Evolutionary conservation across 1,139 yeast genomes (phyloP).

Genomic region (Geotrichum carabidarum): DNA sequence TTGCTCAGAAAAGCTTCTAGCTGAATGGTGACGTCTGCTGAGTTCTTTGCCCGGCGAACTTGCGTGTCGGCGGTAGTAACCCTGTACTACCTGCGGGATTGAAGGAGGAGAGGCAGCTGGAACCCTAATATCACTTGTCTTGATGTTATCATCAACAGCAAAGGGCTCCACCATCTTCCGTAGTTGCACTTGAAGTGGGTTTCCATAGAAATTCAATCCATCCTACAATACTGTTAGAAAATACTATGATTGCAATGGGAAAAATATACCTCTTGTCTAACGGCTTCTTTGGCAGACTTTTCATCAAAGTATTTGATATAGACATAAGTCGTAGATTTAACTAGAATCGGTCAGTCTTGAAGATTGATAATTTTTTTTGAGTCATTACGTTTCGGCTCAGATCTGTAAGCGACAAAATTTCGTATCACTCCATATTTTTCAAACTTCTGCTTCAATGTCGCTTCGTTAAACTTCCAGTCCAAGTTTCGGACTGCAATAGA

Average conservation of each 20-base stretch:
- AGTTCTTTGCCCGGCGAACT: not conserved
- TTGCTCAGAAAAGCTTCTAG: conserved; percentile 17
- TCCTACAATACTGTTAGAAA: conserved; percentile 7
- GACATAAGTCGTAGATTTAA: conserved; percentile 6
- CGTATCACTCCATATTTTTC: conserved; percentile 18
- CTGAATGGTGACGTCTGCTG: conserved; percentile 5
- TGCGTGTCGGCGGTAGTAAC: conserved; percentile 8
- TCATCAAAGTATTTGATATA: conserved; percentile 16
- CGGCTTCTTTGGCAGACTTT: conserved; percentile 12
- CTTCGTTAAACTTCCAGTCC: conserved; percentile 14
- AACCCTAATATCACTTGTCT: conserved; percentile 19
- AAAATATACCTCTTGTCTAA: conserved; percentile 10
- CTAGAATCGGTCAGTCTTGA: not conserved
- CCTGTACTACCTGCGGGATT: conserved; percentile 9
- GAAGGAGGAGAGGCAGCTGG: conserved; percentile 21
- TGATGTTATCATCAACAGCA: conserved; percentile 20
- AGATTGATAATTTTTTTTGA: not conserved
- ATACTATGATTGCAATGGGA: not conserved
- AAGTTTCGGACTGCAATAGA: conserved; percentile 17
- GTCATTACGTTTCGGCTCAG: conserved; percentile 7
- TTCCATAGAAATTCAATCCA: conserved; percentile 3
- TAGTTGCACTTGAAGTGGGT: conserved; percentile 3
- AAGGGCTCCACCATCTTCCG: conserved; percentile 16
- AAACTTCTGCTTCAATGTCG: conserved; percentile 16
- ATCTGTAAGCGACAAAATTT: conserved; percentile 15